Percentiles rank a stretch among this genome's conserved stretches.
Evolutionary conservation across 768 basidiomycete species (phyloP).

Genomic region (Plicaturopsis crispa): DNA sequence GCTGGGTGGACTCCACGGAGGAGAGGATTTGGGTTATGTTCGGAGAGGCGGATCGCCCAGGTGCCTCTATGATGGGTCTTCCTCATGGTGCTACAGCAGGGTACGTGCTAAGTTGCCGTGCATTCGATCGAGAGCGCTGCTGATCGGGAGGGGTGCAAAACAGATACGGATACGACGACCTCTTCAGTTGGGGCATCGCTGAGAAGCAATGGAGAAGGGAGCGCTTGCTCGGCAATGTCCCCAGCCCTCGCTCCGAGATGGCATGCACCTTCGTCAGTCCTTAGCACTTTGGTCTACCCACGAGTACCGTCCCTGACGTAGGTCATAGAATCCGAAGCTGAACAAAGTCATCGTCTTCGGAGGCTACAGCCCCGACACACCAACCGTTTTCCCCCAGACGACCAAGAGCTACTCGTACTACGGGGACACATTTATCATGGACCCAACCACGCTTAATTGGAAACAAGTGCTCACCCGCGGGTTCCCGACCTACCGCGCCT

Average conservation of each 20-base stretch:
- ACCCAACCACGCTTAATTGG: conserved; percentile 17
- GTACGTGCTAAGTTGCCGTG: no score
- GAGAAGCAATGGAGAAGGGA: conserved; percentile 23
- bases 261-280: conserved; percentile 22
- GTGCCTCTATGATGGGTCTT: conserved; percentile 8
- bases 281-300: not conserved
- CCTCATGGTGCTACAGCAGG: not conserved
- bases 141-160: no score
- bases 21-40: conserved; percentile 25
- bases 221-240: conserved; percentile 23
- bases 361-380: conserved; percentile 25
- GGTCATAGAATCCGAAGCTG: conserved; percentile 26
- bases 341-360: conserved; percentile 30
- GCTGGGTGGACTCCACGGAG: conserved; percentile 26
- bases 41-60: conserved; percentile 26
- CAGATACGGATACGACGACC: no score
- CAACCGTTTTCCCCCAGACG: conserved; percentile 6
- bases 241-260: conserved; percentile 25
- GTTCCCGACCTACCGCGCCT: conserved; percentile 33
- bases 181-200: conserved; percentile 29
- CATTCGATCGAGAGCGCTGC: no score
- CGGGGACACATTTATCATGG: conserved; percentile 31
- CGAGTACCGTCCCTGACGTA: not conserved
- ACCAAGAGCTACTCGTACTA: conserved; percentile 26
- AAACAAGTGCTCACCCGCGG: conserved; percentile 30